A percentile compares a stretch with the other conserved stretches of the same genome.
Evolutionary conservation across 495 filamentous ascomycete species (phyloP).

Genomic region (Penicillium longicatenatum): DNA sequence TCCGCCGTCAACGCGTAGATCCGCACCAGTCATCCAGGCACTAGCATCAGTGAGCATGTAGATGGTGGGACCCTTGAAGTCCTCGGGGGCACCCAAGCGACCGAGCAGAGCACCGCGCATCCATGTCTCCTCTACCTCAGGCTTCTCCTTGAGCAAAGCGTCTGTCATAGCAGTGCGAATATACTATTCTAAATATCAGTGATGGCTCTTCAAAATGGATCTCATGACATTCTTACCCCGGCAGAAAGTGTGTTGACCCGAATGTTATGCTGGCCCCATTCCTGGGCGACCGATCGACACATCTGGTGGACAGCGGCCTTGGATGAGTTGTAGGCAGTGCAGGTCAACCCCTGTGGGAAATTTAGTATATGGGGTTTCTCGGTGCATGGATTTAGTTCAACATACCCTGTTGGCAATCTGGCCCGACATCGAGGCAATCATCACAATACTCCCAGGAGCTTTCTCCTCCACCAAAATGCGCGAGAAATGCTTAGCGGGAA

Average conservation of each 20-base stretch:
- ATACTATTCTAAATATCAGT: conserved; percentile 23
- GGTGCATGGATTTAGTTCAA: conserved; percentile 15
- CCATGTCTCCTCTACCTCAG: conserved; percentile 54
- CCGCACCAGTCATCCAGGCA: conserved; percentile 43
- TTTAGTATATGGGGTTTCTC: not conserved
- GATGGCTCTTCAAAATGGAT: not conserved
- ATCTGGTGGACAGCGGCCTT: conserved; percentile 69
- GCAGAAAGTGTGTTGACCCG: conserved; percentile 53
- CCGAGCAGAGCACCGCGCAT: conserved; percentile 39
- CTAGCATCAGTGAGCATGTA: conserved; percentile 48
- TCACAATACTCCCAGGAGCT: conserved; percentile 60
- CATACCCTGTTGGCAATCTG: conserved; percentile 66
- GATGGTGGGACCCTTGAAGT: conserved; percentile 45
- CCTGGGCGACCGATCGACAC: conserved; percentile 64
- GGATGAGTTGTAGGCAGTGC: conserved; percentile 67
- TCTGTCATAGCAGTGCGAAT: conserved; percentile 44
- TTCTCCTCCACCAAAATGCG: conserved; percentile 61
- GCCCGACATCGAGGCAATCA: conserved; percentile 79
- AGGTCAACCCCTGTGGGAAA: conserved; percentile 52
- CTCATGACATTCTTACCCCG: conserved; percentile 14
- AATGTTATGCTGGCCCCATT: conserved; percentile 53
- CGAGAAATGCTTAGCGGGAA: conserved; percentile 71
- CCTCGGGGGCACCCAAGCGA: conserved; percentile 40
- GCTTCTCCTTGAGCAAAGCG: conserved; percentile 50
- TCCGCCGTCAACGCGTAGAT: conserved; percentile 42